These are phyloP conservation scores for Yamadazyma friedrichii DNA, from an alignment of 1,139 yeast species.

Conservation along the genomic window DNA sequence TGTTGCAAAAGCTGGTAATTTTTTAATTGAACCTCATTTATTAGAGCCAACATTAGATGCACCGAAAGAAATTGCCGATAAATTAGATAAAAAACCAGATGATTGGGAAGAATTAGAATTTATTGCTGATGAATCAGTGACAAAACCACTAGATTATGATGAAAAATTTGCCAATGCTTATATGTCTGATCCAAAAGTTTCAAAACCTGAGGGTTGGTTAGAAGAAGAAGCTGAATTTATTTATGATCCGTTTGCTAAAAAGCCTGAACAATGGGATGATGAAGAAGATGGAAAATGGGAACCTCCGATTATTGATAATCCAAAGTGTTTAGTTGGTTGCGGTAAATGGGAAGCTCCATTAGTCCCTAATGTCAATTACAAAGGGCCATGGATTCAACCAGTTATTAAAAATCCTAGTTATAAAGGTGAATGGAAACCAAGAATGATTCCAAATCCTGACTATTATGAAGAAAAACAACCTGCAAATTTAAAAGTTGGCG, in stretches of 20 bases:
- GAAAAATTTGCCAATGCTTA: slow-evolving; percentile 52
- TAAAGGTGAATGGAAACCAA: slow-evolving; percentile 79
- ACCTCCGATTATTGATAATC: slow-evolving; percentile 69
- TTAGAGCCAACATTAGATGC: slow-evolving; percentile 68
- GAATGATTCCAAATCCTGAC: slow-evolving; percentile 63
- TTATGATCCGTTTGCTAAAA: slow-evolving; percentile 60
- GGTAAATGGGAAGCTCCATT: slow-evolving; percentile 63
- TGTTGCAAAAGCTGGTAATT: slow-evolving; percentile 65
- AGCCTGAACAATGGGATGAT: slow-evolving; percentile 82
- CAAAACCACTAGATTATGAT: slow-evolving; percentile 83
- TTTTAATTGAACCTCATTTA: slow-evolving; percentile 46
- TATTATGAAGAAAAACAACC: slow-evolving; percentile 62
- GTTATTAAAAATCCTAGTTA: slow-evolving; percentile 69
- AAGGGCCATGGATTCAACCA: slow-evolving; percentile 79
- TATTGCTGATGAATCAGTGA: slow-evolving; percentile 59
- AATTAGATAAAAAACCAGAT: slow-evolving; percentile 62
- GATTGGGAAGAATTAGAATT: slow-evolving; percentile 72
- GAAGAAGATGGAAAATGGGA: slow-evolving; percentile 85
- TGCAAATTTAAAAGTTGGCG: slow-evolving; percentile 68
- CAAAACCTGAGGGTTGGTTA: slow-evolving; percentile 78
- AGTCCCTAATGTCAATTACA: slow-evolving; percentile 65
- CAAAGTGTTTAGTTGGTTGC: slow-evolving; percentile 74
- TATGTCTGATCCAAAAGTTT: slow-evolving; percentile 65
- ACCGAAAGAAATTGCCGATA: slow-evolving; percentile 61
- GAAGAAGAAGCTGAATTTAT: slow-evolving; percentile 59